Base-by-base conservation (phyloP, 257 asterid species). In the Agastache rugosa region DNA sequence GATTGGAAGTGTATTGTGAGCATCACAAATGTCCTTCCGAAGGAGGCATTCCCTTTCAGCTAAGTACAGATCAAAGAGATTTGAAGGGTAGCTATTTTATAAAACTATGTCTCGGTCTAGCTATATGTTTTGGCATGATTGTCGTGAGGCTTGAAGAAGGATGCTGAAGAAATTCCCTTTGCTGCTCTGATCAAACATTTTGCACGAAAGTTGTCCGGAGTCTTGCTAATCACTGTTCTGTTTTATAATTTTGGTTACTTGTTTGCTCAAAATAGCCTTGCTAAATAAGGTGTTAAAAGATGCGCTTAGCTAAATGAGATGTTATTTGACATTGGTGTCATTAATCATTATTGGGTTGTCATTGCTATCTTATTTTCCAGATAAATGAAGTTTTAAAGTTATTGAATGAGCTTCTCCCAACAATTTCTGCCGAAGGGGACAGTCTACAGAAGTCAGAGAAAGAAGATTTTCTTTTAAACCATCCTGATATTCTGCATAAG, bases 381-480 rank as follows among this genome's bases (percentile, higher is more conserved):
- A 88, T 92, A 53, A 83, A 81, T 67, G 96, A 86, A 86, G 91
- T 92, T 67, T 70, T 92, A 81, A 92, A 85, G 87, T 77, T 92
- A 84, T 80, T 90, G 87, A 89, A 90, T 79, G 96, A 82, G 87
- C 93, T 95, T 76, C 97, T 95, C 75, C 98, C 96, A 58, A 76
- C 83, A 31, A 75, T 82, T 31, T 56, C 79, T 75, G 69, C 77
- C 61, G 96, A 85, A 72, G 85, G 83, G 81, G 88, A 77, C 58
- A 78, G 54, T 74, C 85, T 77, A 53, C 67, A 78, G 59, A 83
- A 85, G 72, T 73, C 88, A 12, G 98, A 85, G 25, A 92, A 90
- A 82, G 94, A 84, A 79, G 83, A 72, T 11, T 86, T 90, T 84
- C 87, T 95, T 60, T 75, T 83, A 80, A 82, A 77, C 76, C 85